Base-by-base conservation (phyloP, 2,329 filamentous ascomycete species). In the Paramyrothecium sp. region DNA sequence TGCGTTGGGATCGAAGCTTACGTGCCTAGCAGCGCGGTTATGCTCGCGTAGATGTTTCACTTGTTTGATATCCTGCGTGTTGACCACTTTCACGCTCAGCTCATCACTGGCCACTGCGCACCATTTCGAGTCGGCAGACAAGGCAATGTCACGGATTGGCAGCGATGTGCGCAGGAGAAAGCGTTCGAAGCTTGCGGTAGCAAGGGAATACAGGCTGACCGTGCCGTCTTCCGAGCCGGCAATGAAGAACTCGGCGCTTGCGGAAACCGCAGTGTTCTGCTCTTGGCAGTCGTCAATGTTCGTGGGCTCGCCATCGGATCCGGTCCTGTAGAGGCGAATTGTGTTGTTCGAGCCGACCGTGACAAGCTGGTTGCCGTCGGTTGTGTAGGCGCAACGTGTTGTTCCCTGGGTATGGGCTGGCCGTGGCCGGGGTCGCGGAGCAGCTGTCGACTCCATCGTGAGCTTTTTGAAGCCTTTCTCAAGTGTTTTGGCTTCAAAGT, bases 101-200 rank as follows among this genome's bases (percentile, higher is more conserved):
- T 99, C 95, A 72, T 98, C 96, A 80, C 93, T 97, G n/a, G 93
- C 92, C 23, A 98, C 92, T 30, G 95, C 95, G 62, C 89, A 91
- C 93, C 92, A 98, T 66, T 90, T 84, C 0, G 85, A 83, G 70
- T 98, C 90, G 2, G 86, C 84, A 2, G 92, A 93, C 16, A 99
- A 78, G 3, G 91, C 88, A 54, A 99, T 80, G 71, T 97, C 92
- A 67, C 95, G 86, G 33, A 97, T 86, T 1, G 95, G 91, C 3
- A 97, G 78, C n/a, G 92, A 88, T 57, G 89, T 91, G 62, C 95
- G 88, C 23, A 92, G 83, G 53, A 99, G 83, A 63, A 96, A 89
- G 58, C 89, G 88, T 60, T 96, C 91, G 75, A 96, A 91, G 26
- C 80, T 74, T 67, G 88, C 88, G 3, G 85, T 86, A 56, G 85